Base-by-base conservation (phyloP, 495 filamentous ascomycete genomes). In the Aspergillus campestris region DNA sequence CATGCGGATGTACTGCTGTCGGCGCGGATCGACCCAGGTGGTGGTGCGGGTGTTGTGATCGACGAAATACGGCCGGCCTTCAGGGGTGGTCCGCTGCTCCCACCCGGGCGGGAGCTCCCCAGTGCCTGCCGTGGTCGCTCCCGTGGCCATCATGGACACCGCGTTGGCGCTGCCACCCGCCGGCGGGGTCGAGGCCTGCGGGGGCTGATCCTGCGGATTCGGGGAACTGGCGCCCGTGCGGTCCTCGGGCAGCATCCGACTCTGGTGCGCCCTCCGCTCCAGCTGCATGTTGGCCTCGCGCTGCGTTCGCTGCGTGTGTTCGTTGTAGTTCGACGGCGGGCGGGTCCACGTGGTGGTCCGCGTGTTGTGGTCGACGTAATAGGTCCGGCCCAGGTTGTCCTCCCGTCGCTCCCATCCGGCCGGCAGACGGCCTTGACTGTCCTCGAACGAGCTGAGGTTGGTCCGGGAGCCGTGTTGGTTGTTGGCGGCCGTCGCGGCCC, bases 291-390 rank as follows among this genome's bases (percentile, higher is more conserved):
- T 89, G 11, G 87, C 86, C 57, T 89, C 87, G 58, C 88, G 77
- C 50, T 88, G 84, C 45, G 72, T 81, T 34, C 85, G 77, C 55
- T 91, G 84, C 29, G 84, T 82, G 29, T 81, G 80, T 51, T 84
- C 85, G 45, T 82, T 90, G 53, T 89, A 90, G 47, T 80, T 75
- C 34, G 82, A 81, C 6, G 90, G 83, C 18, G 92, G 92, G 45
- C 92, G 73, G 50, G 82, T 88, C 92, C 92, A 98, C 40, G 91
- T 98, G 8, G 92, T 98, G 38, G 90, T 89, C 50, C 92, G 77
- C 5, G 91, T 94, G 62, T 98, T 98, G 64, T 98, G 92, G 61
- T 98, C 92, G 30, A 98, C 92, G 65, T 98, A 98, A 60, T 98
- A 98, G n/a, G 90, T 97, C 55, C 92, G 82, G 44, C 94, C 94